These are phyloP conservation scores for Solanum aculeatissimum DNA, from an alignment of 305 asterid genomes.

Conservation along the genomic window DNA sequence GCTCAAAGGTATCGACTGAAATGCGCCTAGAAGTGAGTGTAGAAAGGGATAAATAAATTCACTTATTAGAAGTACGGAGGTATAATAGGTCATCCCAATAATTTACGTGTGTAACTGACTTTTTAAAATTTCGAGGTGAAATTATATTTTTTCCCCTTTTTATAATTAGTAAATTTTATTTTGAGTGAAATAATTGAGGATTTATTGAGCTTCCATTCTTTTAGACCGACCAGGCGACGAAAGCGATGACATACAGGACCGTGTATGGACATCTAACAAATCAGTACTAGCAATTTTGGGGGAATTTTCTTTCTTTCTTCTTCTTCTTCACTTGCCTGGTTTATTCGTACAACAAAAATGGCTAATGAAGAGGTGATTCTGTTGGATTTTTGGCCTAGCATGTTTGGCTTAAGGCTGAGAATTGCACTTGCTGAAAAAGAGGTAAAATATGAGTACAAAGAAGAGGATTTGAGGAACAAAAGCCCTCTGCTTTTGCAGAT, in stretches of 20 bases:
- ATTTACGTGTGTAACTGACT: too few relatives aligned
- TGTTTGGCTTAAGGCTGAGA: constrained; percentile 18
- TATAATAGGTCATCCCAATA: too few relatives aligned
- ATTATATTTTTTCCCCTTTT: too few relatives aligned
- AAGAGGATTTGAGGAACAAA: constrained; percentile 19
- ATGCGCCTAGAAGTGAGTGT: too few relatives aligned
- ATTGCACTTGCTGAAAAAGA: constrained; percentile 25
- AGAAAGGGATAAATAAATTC: too few relatives aligned
- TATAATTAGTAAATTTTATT: neutral
- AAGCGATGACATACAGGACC: neutral
- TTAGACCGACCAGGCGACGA: neutral
- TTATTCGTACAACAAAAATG: neutral
- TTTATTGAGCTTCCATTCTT: neutral
- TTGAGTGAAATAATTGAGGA: neutral
- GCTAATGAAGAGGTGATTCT: neutral
- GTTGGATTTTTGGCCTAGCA: neutral
- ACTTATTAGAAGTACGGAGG: too few relatives aligned
- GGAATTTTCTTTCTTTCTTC: neutral
- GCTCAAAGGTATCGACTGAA: too few relatives aligned
- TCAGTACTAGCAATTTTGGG: neutral
- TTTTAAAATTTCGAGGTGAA: too few relatives aligned
- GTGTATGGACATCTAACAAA: neutral
- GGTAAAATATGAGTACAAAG: constrained; percentile 9
- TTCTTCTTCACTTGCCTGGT: neutral
- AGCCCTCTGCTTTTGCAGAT: constrained; percentile 7